Percentiles rank a stretch among this genome's conserved stretches.
These are phyloP conservation scores for Sclerotinia nivalis DNA, from an alignment of 2,329 filamentous ascomycete species.

Conservation along the genomic window DNA sequence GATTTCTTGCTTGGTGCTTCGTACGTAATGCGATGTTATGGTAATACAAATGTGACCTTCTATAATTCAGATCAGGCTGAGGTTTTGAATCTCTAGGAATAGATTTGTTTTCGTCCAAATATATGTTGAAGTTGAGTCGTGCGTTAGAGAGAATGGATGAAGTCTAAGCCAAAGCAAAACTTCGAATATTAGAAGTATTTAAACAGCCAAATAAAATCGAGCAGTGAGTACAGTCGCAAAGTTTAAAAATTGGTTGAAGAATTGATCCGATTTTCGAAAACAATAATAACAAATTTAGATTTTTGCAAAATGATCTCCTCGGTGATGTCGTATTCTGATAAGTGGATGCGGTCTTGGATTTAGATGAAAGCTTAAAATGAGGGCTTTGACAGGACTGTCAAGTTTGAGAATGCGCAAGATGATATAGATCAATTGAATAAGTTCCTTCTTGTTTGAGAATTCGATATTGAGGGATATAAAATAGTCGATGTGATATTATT, in stretches of 20 bases:
- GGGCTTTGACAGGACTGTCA: conserved; percentile 9
- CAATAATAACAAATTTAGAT: not conserved
- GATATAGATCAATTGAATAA: not conserved
- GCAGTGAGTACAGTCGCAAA: not conserved
- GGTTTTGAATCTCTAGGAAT: not conserved
- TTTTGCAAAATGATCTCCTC: not conserved
- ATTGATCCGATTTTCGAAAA: conserved; percentile 13
- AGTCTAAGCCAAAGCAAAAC: conserved; percentile 11
- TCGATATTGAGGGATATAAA: not conserved
- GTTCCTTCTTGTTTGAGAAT: not conserved
- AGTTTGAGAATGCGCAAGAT: conserved; percentile 11
- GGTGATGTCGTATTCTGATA: not conserved
- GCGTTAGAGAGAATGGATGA: conserved; percentile 10
- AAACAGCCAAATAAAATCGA: not conserved
- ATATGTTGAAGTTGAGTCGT: not conserved
- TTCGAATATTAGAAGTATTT: conserved; percentile 4
- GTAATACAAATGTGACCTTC: conserved; percentile 16
- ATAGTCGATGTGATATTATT: not conserved
- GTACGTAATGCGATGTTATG: conserved; percentile 9
- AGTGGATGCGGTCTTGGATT: not conserved
- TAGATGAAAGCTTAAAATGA: conserved; percentile 1
- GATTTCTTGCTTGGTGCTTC: not conserved
- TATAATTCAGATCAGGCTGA: conserved; percentile 13
- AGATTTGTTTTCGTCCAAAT: not conserved
- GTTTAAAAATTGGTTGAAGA: not conserved